These are phyloP conservation scores for Excoecaria agallocha DNA, from an alignment of 345 rosid species.

Conservation along the genomic window DNA sequence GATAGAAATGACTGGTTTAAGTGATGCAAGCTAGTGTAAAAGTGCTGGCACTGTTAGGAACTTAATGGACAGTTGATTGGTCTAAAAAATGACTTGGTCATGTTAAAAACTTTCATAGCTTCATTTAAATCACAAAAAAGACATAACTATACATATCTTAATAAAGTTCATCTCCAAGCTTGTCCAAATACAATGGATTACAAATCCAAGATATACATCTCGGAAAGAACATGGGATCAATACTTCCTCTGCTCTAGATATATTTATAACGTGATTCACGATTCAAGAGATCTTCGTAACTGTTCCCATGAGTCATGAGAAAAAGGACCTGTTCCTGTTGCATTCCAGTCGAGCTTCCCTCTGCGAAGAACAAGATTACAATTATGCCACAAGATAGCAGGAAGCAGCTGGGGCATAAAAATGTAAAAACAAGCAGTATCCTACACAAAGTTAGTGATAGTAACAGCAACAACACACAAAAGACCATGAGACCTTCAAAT, in stretches of 20 bases:
- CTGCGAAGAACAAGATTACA: constrained; percentile 35
- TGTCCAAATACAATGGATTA: not conserved
- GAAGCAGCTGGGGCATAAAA: not conserved
- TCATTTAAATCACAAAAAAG: not conserved
- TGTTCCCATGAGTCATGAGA: constrained; percentile 69
- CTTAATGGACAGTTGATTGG: not conserved
- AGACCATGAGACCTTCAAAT: not conserved
- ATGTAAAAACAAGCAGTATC: not conserved
- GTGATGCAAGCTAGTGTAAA: not conserved
- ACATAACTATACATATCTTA: not conserved
- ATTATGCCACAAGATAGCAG: not conserved
- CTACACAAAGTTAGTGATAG: not conserved
- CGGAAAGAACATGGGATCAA: not conserved
- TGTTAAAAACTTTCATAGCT: not conserved
- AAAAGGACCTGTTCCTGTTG: constrained; percentile 67
- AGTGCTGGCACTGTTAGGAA: not conserved
- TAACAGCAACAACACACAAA: not conserved
- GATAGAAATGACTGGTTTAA: too few relatives aligned
- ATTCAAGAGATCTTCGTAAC: constrained; percentile 12
- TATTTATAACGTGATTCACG: not conserved
- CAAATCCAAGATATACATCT: not conserved
- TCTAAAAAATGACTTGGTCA: not conserved
- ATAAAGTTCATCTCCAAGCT: not conserved
- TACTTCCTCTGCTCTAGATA: not conserved
- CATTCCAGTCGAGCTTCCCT: constrained; percentile 96